A percentile compares a stretch with the other conserved stretches of the same genome.
These are phyloP conservation scores for Sanghuangporus baumii DNA, from an alignment of 1,284 basidiomycete genomes.

Conservation along the genomic window DNA sequence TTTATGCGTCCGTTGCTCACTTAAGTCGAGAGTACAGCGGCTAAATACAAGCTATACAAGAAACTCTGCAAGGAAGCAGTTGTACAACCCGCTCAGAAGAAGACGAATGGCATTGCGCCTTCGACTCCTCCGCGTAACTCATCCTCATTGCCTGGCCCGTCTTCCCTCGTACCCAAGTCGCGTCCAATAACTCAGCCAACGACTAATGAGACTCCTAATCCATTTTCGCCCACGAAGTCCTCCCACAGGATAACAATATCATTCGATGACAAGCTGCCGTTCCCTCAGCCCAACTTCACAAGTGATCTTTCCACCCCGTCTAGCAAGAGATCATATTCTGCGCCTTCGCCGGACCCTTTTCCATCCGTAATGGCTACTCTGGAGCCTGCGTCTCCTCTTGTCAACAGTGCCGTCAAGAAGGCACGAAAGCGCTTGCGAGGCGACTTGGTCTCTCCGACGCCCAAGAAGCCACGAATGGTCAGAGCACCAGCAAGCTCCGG, in stretches of 20 bases:
- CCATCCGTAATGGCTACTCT: constrained; percentile 25
- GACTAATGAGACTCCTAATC: constrained; percentile 55
- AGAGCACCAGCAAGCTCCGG: not conserved
- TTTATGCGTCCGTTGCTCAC: constrained; percentile 19
- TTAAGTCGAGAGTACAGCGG: constrained; percentile 42
- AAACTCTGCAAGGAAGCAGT: constrained; percentile 52
- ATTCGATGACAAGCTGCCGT: constrained; percentile 7
- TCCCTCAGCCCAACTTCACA: not conserved
- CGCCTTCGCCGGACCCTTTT: constrained; percentile 35
- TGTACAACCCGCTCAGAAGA: constrained; percentile 3
- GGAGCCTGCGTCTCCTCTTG: constrained; percentile 23
- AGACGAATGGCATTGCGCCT: constrained; percentile 18
- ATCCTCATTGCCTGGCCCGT: constrained; percentile 29
- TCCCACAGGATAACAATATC: constrained; percentile 29
- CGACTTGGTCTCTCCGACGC: constrained; percentile 75
- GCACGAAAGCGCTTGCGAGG: constrained; percentile 76
- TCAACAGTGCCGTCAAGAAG: constrained; percentile 39
- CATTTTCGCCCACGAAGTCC: constrained; percentile 71
- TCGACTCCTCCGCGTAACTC: constrained; percentile 32
- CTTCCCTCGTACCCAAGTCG: constrained; percentile 39
- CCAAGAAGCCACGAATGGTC: constrained; percentile 53
- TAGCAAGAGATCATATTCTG: constrained; percentile 34
- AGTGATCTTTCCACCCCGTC: constrained; percentile 54
- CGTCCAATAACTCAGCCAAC: constrained; percentile 41
- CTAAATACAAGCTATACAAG: constrained; percentile 82